Evolutionary conservation across 345 rosid species (phyloP).

Genomic region (Punica granatum): DNA sequence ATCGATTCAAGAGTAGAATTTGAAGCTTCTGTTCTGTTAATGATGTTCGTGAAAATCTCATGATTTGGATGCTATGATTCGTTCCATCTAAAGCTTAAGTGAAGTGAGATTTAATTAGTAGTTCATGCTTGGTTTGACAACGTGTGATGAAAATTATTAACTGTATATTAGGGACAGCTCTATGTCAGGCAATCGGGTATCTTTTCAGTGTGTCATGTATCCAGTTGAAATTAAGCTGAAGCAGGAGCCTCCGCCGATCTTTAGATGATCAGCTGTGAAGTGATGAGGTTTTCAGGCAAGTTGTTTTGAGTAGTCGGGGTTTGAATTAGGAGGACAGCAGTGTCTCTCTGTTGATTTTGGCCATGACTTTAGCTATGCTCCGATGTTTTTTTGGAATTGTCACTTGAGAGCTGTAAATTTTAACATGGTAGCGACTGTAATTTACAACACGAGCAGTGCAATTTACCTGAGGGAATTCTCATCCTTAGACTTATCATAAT

Average conservation of each 20-base stretch:
- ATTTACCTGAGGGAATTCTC: background rate
- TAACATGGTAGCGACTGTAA: background rate
- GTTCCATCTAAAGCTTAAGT: background rate
- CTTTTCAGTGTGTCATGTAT: background rate
- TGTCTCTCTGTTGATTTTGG: background rate
- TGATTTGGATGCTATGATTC: background rate
- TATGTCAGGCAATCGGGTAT: background rate
- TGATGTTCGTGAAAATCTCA: background rate
- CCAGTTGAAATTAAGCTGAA: background rate
- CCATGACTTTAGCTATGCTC: background rate
- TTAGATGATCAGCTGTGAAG: background rate
- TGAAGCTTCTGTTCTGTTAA: background rate
- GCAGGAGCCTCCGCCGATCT: background rate
- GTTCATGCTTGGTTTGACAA: background rate
- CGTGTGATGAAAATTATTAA: background rate
- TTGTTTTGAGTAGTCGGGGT: background rate
- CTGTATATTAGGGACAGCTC: background rate
- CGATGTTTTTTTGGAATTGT: background rate
- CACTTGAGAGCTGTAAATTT: background rate
- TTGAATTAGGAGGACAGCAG: background rate
- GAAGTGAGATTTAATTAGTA: background rate
- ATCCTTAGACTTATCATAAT: background rate
- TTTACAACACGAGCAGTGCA: background rate
- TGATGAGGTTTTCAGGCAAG: background rate
- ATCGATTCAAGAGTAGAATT: background rate